Evolutionary conservation across 2,329 filamentous ascomycete species (phyloP).

Genomic region (Fusarium sp.): DNA sequence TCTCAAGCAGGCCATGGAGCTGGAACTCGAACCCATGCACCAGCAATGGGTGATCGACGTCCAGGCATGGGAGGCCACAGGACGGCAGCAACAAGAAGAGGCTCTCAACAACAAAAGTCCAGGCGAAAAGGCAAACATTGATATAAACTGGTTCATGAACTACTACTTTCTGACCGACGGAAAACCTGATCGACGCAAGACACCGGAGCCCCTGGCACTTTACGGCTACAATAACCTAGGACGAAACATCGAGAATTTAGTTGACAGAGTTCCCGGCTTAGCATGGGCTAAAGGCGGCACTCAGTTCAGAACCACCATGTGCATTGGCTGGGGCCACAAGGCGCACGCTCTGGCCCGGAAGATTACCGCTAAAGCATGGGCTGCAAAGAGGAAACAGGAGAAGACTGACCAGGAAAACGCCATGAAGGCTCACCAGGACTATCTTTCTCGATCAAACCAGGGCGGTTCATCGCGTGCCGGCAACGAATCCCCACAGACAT

Average conservation of each 20-base stretch:
- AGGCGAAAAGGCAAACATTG: not conserved
- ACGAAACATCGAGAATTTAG: not conserved
- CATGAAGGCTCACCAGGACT: conserved; percentile 2
- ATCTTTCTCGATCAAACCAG: not conserved
- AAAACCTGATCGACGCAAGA: not conserved
- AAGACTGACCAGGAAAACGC: not conserved
- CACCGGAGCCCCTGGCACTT: not conserved
- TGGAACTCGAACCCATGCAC: not conserved
- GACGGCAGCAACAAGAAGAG: not conserved
- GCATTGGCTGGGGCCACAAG: not conserved
- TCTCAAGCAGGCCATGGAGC: conserved; percentile 1
- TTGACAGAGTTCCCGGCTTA: not conserved
- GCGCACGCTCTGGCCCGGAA: not conserved
- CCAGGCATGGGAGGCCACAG: not conserved
- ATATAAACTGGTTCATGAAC: conserved; percentile 1
- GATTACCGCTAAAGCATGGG: not conserved
- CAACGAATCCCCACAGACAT: not conserved
- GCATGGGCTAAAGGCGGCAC: not conserved
- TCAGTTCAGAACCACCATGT: not conserved
- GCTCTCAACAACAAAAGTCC: not conserved
- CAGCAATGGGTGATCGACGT: conserved; percentile 1
- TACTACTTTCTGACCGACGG: conserved; percentile 4
- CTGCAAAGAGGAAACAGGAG: not conserved
- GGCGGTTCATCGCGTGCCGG: not conserved
- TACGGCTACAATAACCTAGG: not conserved